Conservation (phyloP, 2,329 filamentous ascomycete species). For the Gaeumannomyces sp. region DNA sequence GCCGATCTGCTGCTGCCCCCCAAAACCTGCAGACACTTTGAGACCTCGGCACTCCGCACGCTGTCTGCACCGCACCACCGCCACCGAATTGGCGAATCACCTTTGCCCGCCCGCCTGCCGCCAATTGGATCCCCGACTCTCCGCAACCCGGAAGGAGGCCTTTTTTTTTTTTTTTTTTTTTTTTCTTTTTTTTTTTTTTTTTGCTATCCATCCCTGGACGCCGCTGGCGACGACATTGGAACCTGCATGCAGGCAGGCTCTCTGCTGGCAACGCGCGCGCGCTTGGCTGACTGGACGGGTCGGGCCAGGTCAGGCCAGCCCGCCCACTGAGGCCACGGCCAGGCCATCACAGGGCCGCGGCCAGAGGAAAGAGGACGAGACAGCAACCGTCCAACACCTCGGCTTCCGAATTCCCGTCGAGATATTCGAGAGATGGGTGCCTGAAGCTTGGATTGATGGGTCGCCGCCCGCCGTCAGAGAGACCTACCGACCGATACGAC, state of each 20-base stretch:
- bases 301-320: neutral
- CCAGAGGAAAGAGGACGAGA: neutral
- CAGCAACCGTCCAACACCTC: neutral
- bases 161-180: too few relatives aligned
- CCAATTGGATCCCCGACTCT: neutral
- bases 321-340: neutral
- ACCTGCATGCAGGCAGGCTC: neutral
- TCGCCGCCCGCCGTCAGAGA: neutral
- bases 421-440: neutral
- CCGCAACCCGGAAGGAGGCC: neutral
- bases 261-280: neutral
- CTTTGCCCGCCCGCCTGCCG: neutral
- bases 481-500: neutral
- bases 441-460: slow-evolving; percentile 3
- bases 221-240: neutral
- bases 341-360: neutral
- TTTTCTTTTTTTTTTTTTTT: too few relatives aligned
- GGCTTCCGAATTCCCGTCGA: neutral
- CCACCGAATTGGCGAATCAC: slow-evolving; percentile 11
- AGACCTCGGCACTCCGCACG: neutral
- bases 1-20: neutral
- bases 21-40: neutral
- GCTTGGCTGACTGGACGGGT: neutral
- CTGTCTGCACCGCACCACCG: slow-evolving; percentile 9
- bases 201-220: neutral